Evolutionary conservation across 108 stramenopile species (phyloP).

Genomic region (Skeletonema marinoi): DNA sequence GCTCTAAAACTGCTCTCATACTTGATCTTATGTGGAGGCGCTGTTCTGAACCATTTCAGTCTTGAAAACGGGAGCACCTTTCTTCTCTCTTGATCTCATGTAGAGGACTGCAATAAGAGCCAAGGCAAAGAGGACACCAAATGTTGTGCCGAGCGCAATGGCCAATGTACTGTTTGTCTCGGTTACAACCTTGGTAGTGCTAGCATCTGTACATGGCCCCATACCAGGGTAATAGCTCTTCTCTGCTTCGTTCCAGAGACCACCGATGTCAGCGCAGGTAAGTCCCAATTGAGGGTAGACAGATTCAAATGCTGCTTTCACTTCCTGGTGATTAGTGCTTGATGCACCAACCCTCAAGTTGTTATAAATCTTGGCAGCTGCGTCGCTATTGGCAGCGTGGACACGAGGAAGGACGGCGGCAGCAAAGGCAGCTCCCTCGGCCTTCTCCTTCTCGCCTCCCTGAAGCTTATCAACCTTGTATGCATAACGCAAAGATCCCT

Average conservation of each 20-base stretch:
- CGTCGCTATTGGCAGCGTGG: constrained; percentile 48
- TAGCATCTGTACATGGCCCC: constrained; percentile 40
- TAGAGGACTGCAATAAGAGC: constrained; percentile 29
- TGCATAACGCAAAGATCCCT: constrained; percentile 73
- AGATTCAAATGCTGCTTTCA: constrained; percentile 73
- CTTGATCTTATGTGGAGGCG: no score
- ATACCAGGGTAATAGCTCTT: constrained; percentile 33
- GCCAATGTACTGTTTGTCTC: constrained; percentile 14
- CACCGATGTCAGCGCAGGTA: constrained; percentile 67
- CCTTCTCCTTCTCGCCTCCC: constrained; percentile 57
- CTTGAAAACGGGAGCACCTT: constrained; percentile 34
- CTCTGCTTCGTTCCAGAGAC: constrained; percentile 49
- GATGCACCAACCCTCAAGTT: constrained; percentile 57
- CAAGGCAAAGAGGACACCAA: constrained; percentile 23
- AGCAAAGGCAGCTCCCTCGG: constrained; percentile 77
- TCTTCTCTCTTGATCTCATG: constrained; percentile 32
- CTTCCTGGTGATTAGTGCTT: constrained; percentile 45
- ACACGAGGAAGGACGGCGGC: constrained; percentile 73
- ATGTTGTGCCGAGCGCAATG: neutral
- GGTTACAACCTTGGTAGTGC: constrained; percentile 6
- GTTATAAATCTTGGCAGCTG: constrained; percentile 68
- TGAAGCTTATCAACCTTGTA: constrained; percentile 53
- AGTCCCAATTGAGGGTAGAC: constrained; percentile 68
- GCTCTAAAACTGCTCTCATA: no score
- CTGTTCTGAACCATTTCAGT: neutral